Base-by-base conservation (phyloP, 2,329 filamentous ascomycete species). In the Apiospora sp. region DNA sequence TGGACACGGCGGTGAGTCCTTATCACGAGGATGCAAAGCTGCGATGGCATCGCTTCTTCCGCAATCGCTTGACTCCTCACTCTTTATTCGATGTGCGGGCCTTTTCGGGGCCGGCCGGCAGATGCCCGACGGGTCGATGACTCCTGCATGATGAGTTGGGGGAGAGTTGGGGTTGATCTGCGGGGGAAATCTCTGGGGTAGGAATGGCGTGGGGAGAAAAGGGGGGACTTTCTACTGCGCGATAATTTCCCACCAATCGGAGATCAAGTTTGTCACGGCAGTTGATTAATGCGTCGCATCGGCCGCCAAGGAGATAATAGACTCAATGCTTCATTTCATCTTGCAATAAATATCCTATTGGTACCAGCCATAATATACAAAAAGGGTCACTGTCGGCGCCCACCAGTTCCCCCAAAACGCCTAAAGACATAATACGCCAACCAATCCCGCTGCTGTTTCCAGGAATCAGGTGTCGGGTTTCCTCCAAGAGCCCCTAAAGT, bases 401-500 rank as follows among this genome's bases (percentile, higher is more conserved):
- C 37, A 30, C 27, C 3, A 37, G 22, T 10, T 22, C 8, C n/a
- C n/a, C 30, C 10, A n/a, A 30, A 34, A 61, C 30, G 54, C 54
- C 54, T 2, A n/a, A 37, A 10, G 49, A 51, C 27, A 30, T 30
- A 4, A 27, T 27, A 10, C 22, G 22, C 22, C n/a, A 27, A 51
- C 22, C n/a, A 27, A 51, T 22, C 3, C 14, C n/a, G 49, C 49
- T 27, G 2, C n/a, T 51, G 8, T n/a, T 51, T 27, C 2, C 2
- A 27, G 8, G 49, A n/a, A 10, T 10, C 4, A 27, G 16, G 2
- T 75, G n/a, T 10, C 4, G 13, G 16, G 2, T 75, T 84, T 0
- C 80, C 0, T 76, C 77, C 0, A 83, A n/a, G 68, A 70, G 12
- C 68, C 68, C 12, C 48, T 51, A 19, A 70, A 70, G 27, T 51